Evolutionary conservation across 129 eudicot species (phyloP), one percentile per base, ranked within the genome.

Genomic region (Flaveria linearis): DNA sequence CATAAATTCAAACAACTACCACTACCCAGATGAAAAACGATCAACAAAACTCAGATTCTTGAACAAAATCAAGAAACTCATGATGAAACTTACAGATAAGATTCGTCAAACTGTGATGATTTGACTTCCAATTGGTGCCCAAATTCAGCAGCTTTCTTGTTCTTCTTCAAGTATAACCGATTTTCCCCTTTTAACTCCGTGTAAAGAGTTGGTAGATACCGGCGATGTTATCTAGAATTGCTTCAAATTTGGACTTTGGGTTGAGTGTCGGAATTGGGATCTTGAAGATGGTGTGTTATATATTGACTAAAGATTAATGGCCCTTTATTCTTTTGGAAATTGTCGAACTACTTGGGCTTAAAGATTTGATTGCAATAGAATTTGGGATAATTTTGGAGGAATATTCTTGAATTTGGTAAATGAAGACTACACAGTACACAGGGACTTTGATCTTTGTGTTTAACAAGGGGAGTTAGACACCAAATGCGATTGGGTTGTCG

Each of bases 151-250:
- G 68, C 12, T 30, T 45, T 45, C 12, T 45, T 6, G 50, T 45
- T 45, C 50, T 45, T 51, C 10, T 43, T 68, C 30, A 9, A 49
- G 62, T 15, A 63, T 46, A 76, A 64, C 80, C 50, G 65, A 65
- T 49, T 50, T 76, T 50, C 23, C 73, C 36, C 36, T 58, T 23
- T 26, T 76, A 39, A 55, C 28, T 22, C 62, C 49, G 64, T 60
- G 51, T 39, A 61, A 60, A 41, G 80, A 57, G 84, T 80, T 80
- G 75, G 70, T 74, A 45, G 80, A 80, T 58, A 74, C 79, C 47
- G 84, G 84, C 84, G 84, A 74, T 80, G 76, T 67, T 74, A 80
- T 80, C 84, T 55, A 80, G 80, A 80, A 0, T 65, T 57, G 79
- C 26, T 43, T 73, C 26, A 43, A 42, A 11, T 79, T 52, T 73